These are phyloP conservation scores for Bruguiera hainesii DNA, from an alignment of 441 rosid genomes.

Conservation along the genomic window DNA sequence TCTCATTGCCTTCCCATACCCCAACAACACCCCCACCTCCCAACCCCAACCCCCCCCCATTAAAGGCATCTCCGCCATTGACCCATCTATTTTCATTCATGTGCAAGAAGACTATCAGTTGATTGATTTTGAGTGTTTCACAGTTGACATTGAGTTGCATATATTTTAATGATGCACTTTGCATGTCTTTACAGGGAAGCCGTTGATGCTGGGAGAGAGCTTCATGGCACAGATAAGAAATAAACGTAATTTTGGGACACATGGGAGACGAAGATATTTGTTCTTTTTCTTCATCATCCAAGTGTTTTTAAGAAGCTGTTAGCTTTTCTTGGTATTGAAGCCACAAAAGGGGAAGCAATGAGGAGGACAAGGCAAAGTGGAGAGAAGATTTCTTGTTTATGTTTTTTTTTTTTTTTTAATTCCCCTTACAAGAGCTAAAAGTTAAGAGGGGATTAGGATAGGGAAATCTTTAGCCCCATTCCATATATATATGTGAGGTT, in stretches of 20 bases:
- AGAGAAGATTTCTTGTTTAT: no score
- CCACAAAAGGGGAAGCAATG: not conserved
- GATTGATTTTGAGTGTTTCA: not conserved
- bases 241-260: constrained; percentile 16
- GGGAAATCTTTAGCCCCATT: no score
- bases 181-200: constrained; percentile 59
- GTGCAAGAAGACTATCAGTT: not conserved
- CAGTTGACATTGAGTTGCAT: not conserved
- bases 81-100: not conserved
- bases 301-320: not conserved
- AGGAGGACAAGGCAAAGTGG: not conserved
- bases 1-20: not conserved
- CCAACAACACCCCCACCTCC: not conserved
- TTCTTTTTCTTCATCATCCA: not conserved
- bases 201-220: constrained; percentile 75
- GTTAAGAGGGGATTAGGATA: no score
- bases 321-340: no score
- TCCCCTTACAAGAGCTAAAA: no score
- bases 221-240: constrained; percentile 45
- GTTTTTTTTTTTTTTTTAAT: no score
- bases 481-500: no score
- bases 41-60: not conserved
- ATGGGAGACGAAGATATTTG: not conserved
- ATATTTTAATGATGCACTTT: not conserved
- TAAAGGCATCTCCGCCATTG: not conserved